Conservation (phyloP, 148 eudicot species). For the Rhododendron kiyosumense region DNA sequence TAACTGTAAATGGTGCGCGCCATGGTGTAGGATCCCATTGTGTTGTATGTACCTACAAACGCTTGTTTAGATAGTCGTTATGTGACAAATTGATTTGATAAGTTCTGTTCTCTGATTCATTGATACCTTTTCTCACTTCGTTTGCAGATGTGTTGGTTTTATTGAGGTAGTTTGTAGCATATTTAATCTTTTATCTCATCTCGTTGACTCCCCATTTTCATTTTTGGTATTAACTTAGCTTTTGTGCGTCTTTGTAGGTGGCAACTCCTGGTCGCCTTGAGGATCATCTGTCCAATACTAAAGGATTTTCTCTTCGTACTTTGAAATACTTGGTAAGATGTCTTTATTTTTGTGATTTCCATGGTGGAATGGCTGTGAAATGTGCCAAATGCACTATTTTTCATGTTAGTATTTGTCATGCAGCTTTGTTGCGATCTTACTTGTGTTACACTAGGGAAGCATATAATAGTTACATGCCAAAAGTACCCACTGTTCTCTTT, state of each 20-base stretch:
- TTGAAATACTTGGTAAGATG: conserved; percentile 74
- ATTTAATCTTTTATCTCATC: not conserved
- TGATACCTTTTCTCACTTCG: too few species aligned
- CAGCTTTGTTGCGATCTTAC: not conserved
- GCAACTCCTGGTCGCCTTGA: conserved; percentile 93
- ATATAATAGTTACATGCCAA: not conserved
- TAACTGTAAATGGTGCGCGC: too few species aligned
- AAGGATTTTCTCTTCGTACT: conserved; percentile 83
- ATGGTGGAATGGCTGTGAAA: not conserved
- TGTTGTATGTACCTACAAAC: too few species aligned
- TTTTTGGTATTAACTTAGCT: not conserved
- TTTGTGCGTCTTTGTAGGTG: conserved; percentile 41
- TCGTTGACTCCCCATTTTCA: not conserved
- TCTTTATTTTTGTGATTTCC: not conserved
- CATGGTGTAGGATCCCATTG: not conserved
- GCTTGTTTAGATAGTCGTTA: not conserved
- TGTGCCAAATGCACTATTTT: not conserved
- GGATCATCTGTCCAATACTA: conserved; percentile 88
- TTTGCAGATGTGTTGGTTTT: too few species aligned
- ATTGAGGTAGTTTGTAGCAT: not conserved
- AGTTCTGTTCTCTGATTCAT: not conserved
- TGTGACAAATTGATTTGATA: not conserved
- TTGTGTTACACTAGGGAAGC: not conserved
- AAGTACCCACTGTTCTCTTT: not conserved
- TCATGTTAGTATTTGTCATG: not conserved